Evolutionary conservation across 176 grass and related monocot species (phyloP), one percentile per base, ranked within the genome.

Genomic region (Triticum monococcum): DNA sequence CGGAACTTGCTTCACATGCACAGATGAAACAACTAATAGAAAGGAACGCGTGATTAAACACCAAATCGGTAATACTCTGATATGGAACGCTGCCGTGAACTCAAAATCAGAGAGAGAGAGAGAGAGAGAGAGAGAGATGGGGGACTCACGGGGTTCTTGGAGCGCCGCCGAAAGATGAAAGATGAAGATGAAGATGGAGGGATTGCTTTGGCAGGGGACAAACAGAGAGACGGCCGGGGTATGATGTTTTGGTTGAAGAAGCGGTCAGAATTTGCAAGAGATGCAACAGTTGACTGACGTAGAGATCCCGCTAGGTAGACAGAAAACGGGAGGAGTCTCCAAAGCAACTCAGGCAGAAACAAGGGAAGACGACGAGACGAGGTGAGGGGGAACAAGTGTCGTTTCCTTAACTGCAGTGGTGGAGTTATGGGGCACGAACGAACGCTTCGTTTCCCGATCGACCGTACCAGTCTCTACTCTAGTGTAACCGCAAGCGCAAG

Each of bases 191-290:
- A 14, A 14, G 50, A 80, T 40, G 48, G 48, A 61, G 0, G 68
- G 72, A 80, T 84, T 77, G 68, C 38, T 46, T 32, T 28, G 59
- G 75, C 76, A 64, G 69, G 75, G 75, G 22, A 67, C 8, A 59
- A 18, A 25, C 7, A 52, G 32, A 25, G 4, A 52, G 32, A 23
- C 12, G 12, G 37, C 4, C 43, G 20, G 13, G 73, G 45, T 54
- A 77, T 56, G 60, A 77, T 56, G 60, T 24, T 11, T 90, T 84
- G 75, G 81, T 88, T 87, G 36, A 81, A 67, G 85, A 76, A 85
- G 48, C 38, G 77, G 77, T 80, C 85, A 84, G 72, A 62, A 71
- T 25, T 82, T 86, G 23, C 64, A 17, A 72, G 37, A 45, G 68
- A 61, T 62, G 30, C 18, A 18, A 1, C 10, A 5, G 79, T 81